Percentiles rank a stretch among this genome's conserved stretches.
Conservation (phyloP, 129 eudicot species). For the Apium graveolens region DNA sequence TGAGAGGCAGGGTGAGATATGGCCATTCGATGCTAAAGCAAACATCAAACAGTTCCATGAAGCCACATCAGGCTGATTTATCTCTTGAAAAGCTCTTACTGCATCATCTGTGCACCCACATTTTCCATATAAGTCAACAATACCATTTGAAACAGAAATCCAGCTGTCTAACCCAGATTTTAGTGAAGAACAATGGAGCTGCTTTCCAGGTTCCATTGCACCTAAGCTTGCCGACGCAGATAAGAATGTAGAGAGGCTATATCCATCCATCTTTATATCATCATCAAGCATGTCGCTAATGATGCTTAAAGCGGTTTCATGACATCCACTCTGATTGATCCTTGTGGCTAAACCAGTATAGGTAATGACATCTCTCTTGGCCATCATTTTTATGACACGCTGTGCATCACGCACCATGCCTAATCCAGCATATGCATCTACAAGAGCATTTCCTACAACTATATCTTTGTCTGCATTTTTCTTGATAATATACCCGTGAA, state of each 20-base stretch:
- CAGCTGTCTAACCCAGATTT: slow-evolving; percentile 14
- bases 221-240: slow-evolving; percentile 16
- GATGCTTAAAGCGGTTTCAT: slow-evolving; percentile 10
- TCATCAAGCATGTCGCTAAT: slow-evolving; percentile 6
- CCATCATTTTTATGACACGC: slow-evolving; percentile 12
- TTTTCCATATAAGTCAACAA: slow-evolving; percentile 16
- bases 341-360: slow-evolving; percentile 19
- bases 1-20: slow-evolving; percentile 8
- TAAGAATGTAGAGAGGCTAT: slow-evolving; percentile 17
- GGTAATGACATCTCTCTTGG: slow-evolving; percentile 15
- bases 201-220: slow-evolving; percentile 21
- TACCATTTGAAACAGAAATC: slow-evolving; percentile 16
- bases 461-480: slow-evolving; percentile 9
- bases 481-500: slow-evolving; percentile 18
- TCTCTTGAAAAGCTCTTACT: slow-evolving; percentile 4
- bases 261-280: slow-evolving; percentile 14
- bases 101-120: slow-evolving; percentile 15
- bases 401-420: slow-evolving; percentile 17
- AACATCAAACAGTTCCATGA: slow-evolving; percentile 15
- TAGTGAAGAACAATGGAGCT: slow-evolving; percentile 11
- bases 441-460: slow-evolving; percentile 21
- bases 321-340: slow-evolving; percentile 17
- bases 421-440: slow-evolving; percentile 21
- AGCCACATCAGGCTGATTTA: slow-evolving; percentile 10
- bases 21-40: slow-evolving; percentile 13